phyloP scores from a whole-genome alignment of 1,284 basidiomycete species.

The Puccinia coronata region DNA sequence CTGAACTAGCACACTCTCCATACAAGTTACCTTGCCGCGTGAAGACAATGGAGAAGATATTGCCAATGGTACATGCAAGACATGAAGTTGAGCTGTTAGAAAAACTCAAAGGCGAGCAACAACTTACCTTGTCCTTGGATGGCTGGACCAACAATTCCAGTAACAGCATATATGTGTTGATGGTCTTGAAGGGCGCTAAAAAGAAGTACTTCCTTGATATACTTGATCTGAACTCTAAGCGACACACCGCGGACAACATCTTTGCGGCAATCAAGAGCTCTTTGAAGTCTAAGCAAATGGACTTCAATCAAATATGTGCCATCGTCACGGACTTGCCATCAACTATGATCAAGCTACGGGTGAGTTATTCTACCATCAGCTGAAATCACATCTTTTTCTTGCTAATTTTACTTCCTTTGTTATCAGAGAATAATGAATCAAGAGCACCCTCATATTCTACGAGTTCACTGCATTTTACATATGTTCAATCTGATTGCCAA shows the following conservation, averaged over 20 bases:
- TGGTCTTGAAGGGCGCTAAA: not conserved
- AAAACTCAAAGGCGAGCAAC: too few relatives aligned
- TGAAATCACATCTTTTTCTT: not conserved
- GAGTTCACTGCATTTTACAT: not conserved
- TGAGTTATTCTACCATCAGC: not conserved
- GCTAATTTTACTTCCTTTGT: not conserved
- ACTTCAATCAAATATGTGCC: not conserved
- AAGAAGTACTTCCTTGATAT: not conserved
- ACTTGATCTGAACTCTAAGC: not conserved
- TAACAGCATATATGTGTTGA: not conserved
- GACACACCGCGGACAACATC: conserved; percentile 5
- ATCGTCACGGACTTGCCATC: conserved; percentile 13
- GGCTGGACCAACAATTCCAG: too few relatives aligned
- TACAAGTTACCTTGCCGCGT: too few relatives aligned
- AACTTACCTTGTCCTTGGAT: too few relatives aligned
- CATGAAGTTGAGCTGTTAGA: too few relatives aligned
- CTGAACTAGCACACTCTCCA: too few relatives aligned
- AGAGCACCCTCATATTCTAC: not conserved
- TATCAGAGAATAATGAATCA: not conserved
- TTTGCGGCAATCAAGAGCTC: not conserved
- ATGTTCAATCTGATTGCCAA: conserved; percentile 13
- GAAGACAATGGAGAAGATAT: too few relatives aligned
- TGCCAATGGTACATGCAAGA: too few relatives aligned
- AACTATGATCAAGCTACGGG: conserved; percentile 15
- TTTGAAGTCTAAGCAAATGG: not conserved